Conservation (phyloP, 2,329 filamentous ascomycete genomes). For the Penicillium italicum region DNA sequence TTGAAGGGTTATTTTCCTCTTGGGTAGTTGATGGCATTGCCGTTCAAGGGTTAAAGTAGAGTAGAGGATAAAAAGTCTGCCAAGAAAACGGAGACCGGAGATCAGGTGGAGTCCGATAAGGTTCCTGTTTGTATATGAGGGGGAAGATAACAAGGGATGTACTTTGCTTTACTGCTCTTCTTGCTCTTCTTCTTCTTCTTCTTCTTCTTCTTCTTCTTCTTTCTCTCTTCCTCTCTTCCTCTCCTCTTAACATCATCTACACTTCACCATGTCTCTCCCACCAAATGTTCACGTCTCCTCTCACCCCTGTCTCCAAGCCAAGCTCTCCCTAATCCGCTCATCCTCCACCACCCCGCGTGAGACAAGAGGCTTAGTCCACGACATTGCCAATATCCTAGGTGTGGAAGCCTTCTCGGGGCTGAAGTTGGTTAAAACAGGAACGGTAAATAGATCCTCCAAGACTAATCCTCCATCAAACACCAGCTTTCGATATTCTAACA, state of each 20-base stretch:
- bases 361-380: conserved; percentile 76
- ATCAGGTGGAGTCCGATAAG: conserved; percentile 9
- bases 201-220: neutral
- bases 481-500: neutral
- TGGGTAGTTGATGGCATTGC: neutral
- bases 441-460: conserved; percentile 52
- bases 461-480: conserved; percentile 4
- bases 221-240: conserved; percentile 1
- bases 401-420: conserved; percentile 75
- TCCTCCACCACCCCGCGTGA: conserved; percentile 66
- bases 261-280: conserved; percentile 41
- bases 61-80: neutral
- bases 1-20: neutral
- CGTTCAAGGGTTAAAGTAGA: neutral
- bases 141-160: conserved; percentile 12
- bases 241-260: neutral
- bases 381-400: conserved; percentile 77
- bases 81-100: conserved; percentile 7
- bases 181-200: neutral
- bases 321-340: conserved; percentile 85
- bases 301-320: conserved; percentile 82
- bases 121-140: conserved; percentile 2
- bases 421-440: conserved; percentile 55
- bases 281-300: conserved; percentile 68
- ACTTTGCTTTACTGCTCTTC: neutral